Evolutionary conservation across 768 basidiomycete genomes (phyloP), one percentile per base, ranked within the genome.

Genomic region (Obba rivulosa): DNA sequence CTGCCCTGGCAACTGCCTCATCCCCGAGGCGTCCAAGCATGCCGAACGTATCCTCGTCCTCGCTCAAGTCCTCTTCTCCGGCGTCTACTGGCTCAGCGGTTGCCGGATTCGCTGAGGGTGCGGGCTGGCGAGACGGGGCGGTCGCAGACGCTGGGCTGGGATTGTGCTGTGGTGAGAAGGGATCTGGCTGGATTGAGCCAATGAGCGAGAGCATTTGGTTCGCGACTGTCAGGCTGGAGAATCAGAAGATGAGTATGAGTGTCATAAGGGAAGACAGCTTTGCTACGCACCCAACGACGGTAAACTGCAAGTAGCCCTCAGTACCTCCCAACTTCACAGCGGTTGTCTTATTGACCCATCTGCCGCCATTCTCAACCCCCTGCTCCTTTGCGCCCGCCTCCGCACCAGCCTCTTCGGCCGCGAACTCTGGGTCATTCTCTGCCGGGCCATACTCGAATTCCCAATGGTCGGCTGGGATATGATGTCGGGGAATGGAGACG

Each of bases 201-300:
- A 89, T 75, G 11, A 96, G 68, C 2, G 92, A 94, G 17, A 96
- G 69, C 91, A 95, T 94, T 61, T 94, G 87, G 60, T 96, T 94
- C 25, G 92, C 91, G 28, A 93, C 80, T 13, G 85, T 92, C 50
- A 93, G 64, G 21, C 93, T 96, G 59, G 43, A n/a, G n/a, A 49
- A 34, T 18, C 39, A 50, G 41, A 28, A 8, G 37, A n/a, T 16
- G 37, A 38, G 23, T 35, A 31, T n/a, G 39, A 43, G 16, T 20
- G 41, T 16, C n/a, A 24, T 34, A 42, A 25, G 11, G n/a, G 37
- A 36, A 38, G 25, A 35, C 20, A 34, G 31, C 20, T 34, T 46
- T 41, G 37, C 10, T 10, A 69, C 82, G 49, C 59, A 90, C 93
- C 92, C 92, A 41, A 93, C 83, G 28, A 96, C 90, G 0, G 86